Evolutionary conservation across 2,329 filamentous ascomycete genomes (phyloP), one percentile per base, ranked within the genome.

Genomic region (Parastagonospora avenae): DNA sequence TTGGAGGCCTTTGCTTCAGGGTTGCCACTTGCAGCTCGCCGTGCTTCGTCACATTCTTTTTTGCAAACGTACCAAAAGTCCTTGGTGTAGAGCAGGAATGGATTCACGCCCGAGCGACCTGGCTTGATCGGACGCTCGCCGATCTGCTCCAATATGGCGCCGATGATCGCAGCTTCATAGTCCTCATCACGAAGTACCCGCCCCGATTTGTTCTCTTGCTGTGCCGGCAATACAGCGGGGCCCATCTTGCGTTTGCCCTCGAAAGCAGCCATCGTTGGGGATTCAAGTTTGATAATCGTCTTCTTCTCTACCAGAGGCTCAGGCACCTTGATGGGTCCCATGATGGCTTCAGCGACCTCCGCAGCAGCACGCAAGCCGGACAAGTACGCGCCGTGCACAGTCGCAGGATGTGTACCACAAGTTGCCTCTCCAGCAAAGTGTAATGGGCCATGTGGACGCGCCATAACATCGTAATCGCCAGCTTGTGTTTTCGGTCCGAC

Each of bases 371-470:
- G 87, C 5, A 99, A 80, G 2, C 94, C 95, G 2, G 94, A 97
- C 4, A 99, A 79, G 68, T 97, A 99, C 8, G 94, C 95, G 5
- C 94, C 94, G 62, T 99, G 94, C 0, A 99, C 94, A 2, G 94
- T 99, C 29, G 95, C 94, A 10, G 95, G 94, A 70, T 99, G 92
- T 0, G 92, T 96, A 40, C 91, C 92, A 63, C 90, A 97, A 1
- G 95, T 99, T 54, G 96, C 94, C 74, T 99, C 94, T 41, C 94
- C 94, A 12, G 93, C 94, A 74, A 99, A 99, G 74, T 93, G 91
- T 8, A 99, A 79, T 58, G 95, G 96, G 29, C 91, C 92, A 29
- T 97, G 80, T 1, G 89, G 80, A 42, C 84, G 83, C 2, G 94
- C 91, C 90, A 99, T 96, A 29, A 85, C 79, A 70, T 97, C 91